Conservation (phyloP, 2,329 filamentous ascomycete species). For the Aspergillus intermedius region DNA sequence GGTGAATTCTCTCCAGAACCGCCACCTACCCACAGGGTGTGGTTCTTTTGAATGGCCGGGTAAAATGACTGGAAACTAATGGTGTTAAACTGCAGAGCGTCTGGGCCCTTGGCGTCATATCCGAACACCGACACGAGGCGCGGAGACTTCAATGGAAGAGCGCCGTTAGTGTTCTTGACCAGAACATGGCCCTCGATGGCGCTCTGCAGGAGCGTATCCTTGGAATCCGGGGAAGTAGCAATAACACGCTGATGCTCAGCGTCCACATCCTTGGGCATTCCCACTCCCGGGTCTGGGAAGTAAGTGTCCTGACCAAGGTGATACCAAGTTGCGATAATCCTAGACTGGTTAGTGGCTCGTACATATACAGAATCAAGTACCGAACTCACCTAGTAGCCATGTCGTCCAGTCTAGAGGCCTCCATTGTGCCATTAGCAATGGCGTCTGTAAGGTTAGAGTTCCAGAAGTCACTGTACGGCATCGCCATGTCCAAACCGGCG, state of each 20-base stretch:
- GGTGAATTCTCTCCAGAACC: constrained; percentile 46
- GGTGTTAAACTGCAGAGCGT: constrained; percentile 1
- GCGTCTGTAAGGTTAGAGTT: constrained; percentile 44
- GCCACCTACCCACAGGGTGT: constrained; percentile 42
- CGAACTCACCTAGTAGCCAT: constrained; percentile 46
- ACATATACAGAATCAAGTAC: background rate
- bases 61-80: background rate
- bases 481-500: constrained; percentile 21
- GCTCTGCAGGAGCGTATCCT: constrained; percentile 34
- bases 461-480: constrained; percentile 16
- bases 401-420: constrained; percentile 49
- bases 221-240: constrained; percentile 41
- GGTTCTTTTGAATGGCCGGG: constrained; percentile 26
- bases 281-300: constrained; percentile 16
- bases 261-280: constrained; percentile 14
- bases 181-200: constrained; percentile 55
- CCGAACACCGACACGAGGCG: constrained; percentile 19
- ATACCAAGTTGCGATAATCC: constrained; percentile 45
- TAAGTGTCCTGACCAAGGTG: constrained; percentile 13
- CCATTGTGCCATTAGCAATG: constrained; percentile 56
- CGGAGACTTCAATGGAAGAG: constrained; percentile 41
- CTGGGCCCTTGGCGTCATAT: constrained; percentile 16
- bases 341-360: constrained; percentile 3
- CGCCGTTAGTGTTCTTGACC: constrained; percentile 45
- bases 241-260: constrained; percentile 28